These are phyloP conservation scores for Pichia sp. DNA, from an alignment of 1,139 yeast genomes.

Conservation along the genomic window DNA sequence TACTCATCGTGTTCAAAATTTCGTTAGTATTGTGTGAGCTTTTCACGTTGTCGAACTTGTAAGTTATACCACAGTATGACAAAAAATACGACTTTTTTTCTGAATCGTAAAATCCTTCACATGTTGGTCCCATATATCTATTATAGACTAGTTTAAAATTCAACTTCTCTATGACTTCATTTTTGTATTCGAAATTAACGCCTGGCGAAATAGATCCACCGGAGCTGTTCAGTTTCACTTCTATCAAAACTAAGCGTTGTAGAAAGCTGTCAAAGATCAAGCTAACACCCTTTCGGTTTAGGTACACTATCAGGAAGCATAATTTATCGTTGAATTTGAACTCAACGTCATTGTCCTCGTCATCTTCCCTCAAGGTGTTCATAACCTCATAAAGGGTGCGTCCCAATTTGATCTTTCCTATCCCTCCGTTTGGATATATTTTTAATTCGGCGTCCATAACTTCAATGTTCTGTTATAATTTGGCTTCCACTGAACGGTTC, in stretches of 20 bases:
- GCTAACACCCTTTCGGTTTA: slow-evolving; percentile 28
- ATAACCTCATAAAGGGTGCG: slow-evolving; percentile 25
- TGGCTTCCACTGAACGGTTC: no score
- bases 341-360: slow-evolving; percentile 24
- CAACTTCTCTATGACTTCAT: slow-evolving; percentile 28
- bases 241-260: slow-evolving; percentile 47
- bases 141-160: slow-evolving; percentile 47
- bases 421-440: slow-evolving; percentile 13
- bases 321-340: slow-evolving; percentile 27
- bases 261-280: slow-evolving; percentile 41
- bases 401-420: slow-evolving; percentile 7
- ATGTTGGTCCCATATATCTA: slow-evolving; percentile 60
- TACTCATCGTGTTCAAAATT: slow-evolving; percentile 32
- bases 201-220: neutral
- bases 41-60: slow-evolving; percentile 37
- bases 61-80: slow-evolving; percentile 55
- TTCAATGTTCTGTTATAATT: neutral
- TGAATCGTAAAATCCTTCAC: slow-evolving; percentile 41
- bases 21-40: slow-evolving; percentile 21
- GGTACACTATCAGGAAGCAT: slow-evolving; percentile 8
- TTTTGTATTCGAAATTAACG: slow-evolving; percentile 17
- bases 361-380: slow-evolving; percentile 16
- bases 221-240: slow-evolving; percentile 31
- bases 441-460: neutral
- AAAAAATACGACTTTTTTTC: slow-evolving; percentile 35